A percentile compares a stretch with the other conserved stretches of the same genome.
Evolutionary conservation across 148 eudicot species (phyloP).

Genomic region (Vaccinium vitisidaea): DNA sequence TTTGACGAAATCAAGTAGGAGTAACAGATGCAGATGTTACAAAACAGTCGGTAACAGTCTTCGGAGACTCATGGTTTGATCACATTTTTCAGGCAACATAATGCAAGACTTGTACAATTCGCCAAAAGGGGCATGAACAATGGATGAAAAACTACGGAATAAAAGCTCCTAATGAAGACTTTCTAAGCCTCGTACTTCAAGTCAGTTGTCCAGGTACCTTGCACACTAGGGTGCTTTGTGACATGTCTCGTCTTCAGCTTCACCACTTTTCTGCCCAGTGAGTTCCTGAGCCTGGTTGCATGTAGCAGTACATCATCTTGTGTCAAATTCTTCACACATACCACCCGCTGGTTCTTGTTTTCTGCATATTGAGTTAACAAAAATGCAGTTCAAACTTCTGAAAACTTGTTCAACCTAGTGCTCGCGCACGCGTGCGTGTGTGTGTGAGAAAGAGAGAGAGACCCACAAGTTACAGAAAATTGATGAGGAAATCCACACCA

Average conservation of each 20-base stretch:
- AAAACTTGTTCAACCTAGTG: neutral
- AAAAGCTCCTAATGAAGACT: neutral
- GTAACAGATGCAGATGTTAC: neutral
- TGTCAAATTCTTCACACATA: constrained; percentile 74
- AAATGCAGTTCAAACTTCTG: neutral
- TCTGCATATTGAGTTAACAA: constrained; percentile 25
- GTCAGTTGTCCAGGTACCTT: constrained; percentile 86
- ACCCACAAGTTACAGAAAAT: constrained; percentile 1
- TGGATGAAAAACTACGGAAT: neutral
- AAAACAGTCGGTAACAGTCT: neutral
- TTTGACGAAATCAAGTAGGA: neutral
- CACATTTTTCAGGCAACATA: neutral
- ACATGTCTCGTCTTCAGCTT: constrained; percentile 89
- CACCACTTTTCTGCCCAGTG: constrained; percentile 83
- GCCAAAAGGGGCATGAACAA: neutral
- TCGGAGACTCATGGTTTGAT: neutral
- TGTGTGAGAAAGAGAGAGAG: neutral
- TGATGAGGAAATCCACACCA: neutral
- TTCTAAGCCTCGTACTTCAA: constrained; percentile 43
- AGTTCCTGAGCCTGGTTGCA: constrained; percentile 78
- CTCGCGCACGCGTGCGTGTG: too few species aligned
- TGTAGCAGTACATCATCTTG: constrained; percentile 65
- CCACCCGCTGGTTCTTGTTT: constrained; percentile 75
- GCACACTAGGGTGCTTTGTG: constrained; percentile 81
- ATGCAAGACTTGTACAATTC: neutral